phyloP scores from a whole-genome alignment of 1,139 yeast species.

The Yamadazyma friedrichii region DNA sequence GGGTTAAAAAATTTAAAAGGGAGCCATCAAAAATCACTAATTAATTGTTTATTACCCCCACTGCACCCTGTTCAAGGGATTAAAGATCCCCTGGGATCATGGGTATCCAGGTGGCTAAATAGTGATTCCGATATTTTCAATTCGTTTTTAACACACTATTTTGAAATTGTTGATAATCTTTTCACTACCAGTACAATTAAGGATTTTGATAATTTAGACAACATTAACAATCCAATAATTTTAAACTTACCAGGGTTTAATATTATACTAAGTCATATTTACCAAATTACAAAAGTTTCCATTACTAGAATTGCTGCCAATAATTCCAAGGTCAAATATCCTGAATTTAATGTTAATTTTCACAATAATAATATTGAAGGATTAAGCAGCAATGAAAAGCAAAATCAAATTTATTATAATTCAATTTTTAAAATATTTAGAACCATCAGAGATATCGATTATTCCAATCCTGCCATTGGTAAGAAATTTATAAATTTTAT shows the following conservation, averaged over 20 bases:
- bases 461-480: constrained; percentile 8
- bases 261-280: constrained; percentile 37
- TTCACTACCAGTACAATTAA: constrained; percentile 2
- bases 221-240: constrained; percentile 9
- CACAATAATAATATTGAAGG: constrained; percentile 1
- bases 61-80: constrained; percentile 55
- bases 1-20: constrained; percentile 26
- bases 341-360: constrained; percentile 9
- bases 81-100: constrained; percentile 59
- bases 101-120: constrained; percentile 58
- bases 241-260: constrained; percentile 35
- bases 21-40: constrained; percentile 23
- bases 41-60: constrained; percentile 50
- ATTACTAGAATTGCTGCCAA: constrained; percentile 30
- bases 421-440: constrained; percentile 43
- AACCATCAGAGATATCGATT: constrained; percentile 43
- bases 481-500: constrained; percentile 19
- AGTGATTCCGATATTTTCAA: constrained; percentile 67
- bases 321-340: constrained; percentile 14
- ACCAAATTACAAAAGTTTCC: constrained; percentile 36
- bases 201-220: not conserved
- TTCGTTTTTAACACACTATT: constrained; percentile 73
- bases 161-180: constrained; percentile 18
- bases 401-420: constrained; percentile 35
- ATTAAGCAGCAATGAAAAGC: constrained; percentile 8